These are phyloP conservation scores for Penicillium pulvis DNA, from an alignment of 495 filamentous ascomycete genomes.

Conservation along the genomic window DNA sequence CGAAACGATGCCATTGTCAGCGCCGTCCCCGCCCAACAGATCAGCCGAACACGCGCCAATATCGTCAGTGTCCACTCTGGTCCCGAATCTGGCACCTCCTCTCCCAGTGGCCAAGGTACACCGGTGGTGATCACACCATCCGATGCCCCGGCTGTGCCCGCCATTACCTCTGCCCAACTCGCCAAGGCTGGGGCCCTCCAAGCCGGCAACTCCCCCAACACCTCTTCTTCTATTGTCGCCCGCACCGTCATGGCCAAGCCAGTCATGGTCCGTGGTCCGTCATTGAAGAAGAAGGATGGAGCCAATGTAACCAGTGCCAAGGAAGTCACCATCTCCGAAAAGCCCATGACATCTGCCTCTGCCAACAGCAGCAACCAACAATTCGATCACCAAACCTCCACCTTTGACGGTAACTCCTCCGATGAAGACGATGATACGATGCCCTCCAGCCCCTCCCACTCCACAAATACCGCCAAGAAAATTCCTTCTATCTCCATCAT, in stretches of 20 bases:
- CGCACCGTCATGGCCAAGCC: slow-evolving; percentile 47
- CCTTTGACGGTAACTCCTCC: slow-evolving; percentile 42
- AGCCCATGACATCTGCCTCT: background rate
- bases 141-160: slow-evolving; percentile 54
- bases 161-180: slow-evolving; percentile 52
- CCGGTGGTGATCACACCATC: slow-evolving; percentile 35
- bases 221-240: slow-evolving; percentile 45
- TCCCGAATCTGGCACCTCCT: slow-evolving; percentile 26
- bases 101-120: slow-evolving; percentile 14
- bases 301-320: slow-evolving; percentile 20
- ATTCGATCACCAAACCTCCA: slow-evolving; percentile 30
- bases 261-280: slow-evolving; percentile 44
- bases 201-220: slow-evolving; percentile 36
- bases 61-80: slow-evolving; percentile 81
- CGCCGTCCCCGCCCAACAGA: slow-evolving; percentile 79
- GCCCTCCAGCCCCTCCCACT: slow-evolving; percentile 22
- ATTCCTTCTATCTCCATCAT: slow-evolving; percentile 1
- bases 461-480: slow-evolving; percentile 7
- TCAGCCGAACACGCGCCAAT: slow-evolving; percentile 80
- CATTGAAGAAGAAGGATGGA: slow-evolving; percentile 37
- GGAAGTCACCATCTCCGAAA: slow-evolving; percentile 25
- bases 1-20: slow-evolving; percentile 82
- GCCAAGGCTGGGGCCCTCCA: slow-evolving; percentile 43
- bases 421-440: slow-evolving; percentile 37
- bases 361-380: slow-evolving; percentile 20